Percentiles rank a stretch among this genome's conserved stretches.
Evolutionary conservation across 805 yeast genomes (phyloP).

Genomic region (Metschnikowia vanudenii): DNA sequence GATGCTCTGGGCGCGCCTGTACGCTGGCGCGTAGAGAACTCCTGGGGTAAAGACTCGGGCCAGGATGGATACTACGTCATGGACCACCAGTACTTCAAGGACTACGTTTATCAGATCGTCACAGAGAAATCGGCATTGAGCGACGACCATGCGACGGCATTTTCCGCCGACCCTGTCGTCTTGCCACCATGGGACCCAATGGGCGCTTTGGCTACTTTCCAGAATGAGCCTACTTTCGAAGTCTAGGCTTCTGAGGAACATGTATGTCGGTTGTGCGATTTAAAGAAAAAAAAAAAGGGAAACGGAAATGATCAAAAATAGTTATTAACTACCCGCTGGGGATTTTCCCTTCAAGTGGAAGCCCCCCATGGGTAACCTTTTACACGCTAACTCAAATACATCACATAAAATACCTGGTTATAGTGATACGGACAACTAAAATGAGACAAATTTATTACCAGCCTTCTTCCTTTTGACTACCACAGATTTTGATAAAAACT

Average conservation of each 20-base stretch:
- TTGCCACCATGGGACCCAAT: slow-evolving; percentile 78
- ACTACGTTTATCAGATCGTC: slow-evolving; percentile 68
- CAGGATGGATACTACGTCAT: slow-evolving; percentile 65
- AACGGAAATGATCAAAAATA: neutral
- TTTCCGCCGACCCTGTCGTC: slow-evolving; percentile 44
- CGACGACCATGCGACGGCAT: slow-evolving; percentile 35
- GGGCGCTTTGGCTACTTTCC: slow-evolving; percentile 61
- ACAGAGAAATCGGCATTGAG: slow-evolving; percentile 33
- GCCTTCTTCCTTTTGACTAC: too few species aligned
- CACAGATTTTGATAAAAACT: too few species aligned
- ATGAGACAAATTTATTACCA: too few species aligned
- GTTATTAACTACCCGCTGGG: too few species aligned
- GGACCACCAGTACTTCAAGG: slow-evolving; percentile 73
- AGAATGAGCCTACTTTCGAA: slow-evolving; percentile 5
- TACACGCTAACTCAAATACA: too few species aligned
- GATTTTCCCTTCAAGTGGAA: too few species aligned
- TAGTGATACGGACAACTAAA: too few species aligned
- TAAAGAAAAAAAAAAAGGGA: too few species aligned
- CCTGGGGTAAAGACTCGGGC: slow-evolving; percentile 73
- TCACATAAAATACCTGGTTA: too few species aligned
- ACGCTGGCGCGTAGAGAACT: slow-evolving; percentile 73
- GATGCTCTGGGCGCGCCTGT: slow-evolving; percentile 50
- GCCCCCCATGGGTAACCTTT: too few species aligned
- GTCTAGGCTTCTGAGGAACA: too few species aligned
- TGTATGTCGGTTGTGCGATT: too few species aligned